A percentile compares a stretch with the other conserved stretches of the same genome.
These are phyloP conservation scores for Ophiognomonia clavigignenti-juglandacearum DNA, from an alignment of 2,329 filamentous ascomycete species.

Conservation along the genomic window DNA sequence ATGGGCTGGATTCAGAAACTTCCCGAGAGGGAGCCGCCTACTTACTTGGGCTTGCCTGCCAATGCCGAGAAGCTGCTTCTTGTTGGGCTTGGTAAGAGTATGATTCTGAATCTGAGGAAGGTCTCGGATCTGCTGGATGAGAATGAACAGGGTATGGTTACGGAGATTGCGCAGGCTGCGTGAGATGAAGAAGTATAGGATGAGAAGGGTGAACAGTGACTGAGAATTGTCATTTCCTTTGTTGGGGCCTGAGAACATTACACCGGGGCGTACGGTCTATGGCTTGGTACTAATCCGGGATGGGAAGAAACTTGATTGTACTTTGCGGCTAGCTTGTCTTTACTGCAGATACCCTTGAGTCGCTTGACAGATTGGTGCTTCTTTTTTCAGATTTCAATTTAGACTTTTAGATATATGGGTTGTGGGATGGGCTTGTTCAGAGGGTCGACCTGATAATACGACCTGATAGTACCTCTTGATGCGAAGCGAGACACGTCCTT, in stretches of 20 bases:
- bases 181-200: neutral
- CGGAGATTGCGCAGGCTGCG: constrained; percentile 42
- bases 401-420: constrained; percentile 2
- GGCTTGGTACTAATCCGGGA: no score
- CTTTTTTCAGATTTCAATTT: neutral
- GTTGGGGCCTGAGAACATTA: no score
- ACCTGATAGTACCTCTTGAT: no score
- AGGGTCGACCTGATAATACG: neutral
- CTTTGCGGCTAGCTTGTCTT: neutral
- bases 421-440: neutral
- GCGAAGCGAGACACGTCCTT: no score
- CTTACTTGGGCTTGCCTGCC: constrained; percentile 86
- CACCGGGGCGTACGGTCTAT: no score
- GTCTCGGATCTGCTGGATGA: constrained; percentile 89
- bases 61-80: constrained; percentile 95
- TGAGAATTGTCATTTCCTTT: neutral
- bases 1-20: constrained; percentile 85
- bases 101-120: constrained; percentile 79
- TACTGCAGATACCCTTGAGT: constrained; percentile 10
- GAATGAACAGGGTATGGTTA: constrained; percentile 77
- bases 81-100: constrained; percentile 77
- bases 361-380: constrained; percentile 4
- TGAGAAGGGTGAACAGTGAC: neutral
- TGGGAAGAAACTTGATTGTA: no score
- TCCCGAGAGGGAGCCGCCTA: constrained; percentile 93